Evolutionary conservation across 768 basidiomycete species (phyloP), one percentile per base, ranked within the genome.

Genomic region (Panaeolus papilionaceus): DNA sequence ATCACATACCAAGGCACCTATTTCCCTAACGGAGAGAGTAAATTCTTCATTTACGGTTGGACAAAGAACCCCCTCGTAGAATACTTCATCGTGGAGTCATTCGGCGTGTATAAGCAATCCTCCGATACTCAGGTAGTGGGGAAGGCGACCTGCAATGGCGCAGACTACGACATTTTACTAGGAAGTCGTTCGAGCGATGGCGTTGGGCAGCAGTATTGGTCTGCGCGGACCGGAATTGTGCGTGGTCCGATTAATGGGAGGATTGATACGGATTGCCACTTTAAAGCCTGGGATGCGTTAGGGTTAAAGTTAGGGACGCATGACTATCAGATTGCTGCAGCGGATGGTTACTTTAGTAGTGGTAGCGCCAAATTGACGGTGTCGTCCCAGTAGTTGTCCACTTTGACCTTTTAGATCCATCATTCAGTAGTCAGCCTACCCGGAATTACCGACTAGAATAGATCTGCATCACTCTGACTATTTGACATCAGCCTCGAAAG

Each of bases 391-490:
- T 44, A 44, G 39, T 11, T 10, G 39, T n/a, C n/a, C n/a, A 39
- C 38, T 7, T 39, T 39, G 7, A 8, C 11, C 11, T 2, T 39
- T 7, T 39, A 11, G 38, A 2, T 39, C 23, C 38, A 11, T 1
- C 11, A 11, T 39, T 8, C 38, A 39, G 11, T 39, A n/a, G n/a
- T n/a, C n/a, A 8, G 8, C 38, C 38, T 2, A 39, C 38, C 8
- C 11, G 8, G 8, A 8, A 2, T 39, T 7, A 39, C 38, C 11
- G 1, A 8, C 7, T 39, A 39, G 8, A 39, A 39, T 39, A 0
- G 7, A 2, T 7, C 2, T 39, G 83, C 78, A 68, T 80, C 71
- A 23, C 23, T 23, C 23, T 33, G 33, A 33, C 33, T 33, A n/a
- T n/a, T n/a, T n/a, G n/a, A n/a, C n/a, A n/a, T n/a, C n/a, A n/a